phyloP scores from a whole-genome alignment of 768 basidiomycete genomes.

The Pleurotus salmoneostramineus region DNA sequence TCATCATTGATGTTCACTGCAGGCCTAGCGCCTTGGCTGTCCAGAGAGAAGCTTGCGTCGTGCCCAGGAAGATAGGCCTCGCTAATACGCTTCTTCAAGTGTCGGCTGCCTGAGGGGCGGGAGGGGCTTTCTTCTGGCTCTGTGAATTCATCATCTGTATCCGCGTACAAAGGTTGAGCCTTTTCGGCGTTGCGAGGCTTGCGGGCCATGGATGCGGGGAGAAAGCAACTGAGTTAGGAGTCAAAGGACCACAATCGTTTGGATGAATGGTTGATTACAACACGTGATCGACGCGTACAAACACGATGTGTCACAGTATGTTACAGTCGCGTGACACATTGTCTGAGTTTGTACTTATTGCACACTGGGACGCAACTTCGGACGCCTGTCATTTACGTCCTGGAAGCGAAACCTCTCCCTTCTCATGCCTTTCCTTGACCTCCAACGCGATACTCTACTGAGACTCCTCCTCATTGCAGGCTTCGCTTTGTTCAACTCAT shows the following conservation, averaged over 20 bases:
- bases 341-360: neutral
- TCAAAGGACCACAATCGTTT: neutral
- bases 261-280: neutral
- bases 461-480: too few relatives aligned
- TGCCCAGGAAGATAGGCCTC: conserved; percentile 47
- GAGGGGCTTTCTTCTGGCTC: conserved; percentile 34
- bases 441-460: neutral
- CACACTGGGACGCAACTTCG: neutral
- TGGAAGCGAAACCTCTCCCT: neutral
- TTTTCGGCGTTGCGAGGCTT: conserved; percentile 32
- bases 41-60: conserved; percentile 35
- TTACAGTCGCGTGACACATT: neutral
- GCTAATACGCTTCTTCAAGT: conserved; percentile 57
- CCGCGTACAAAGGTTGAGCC: conserved; percentile 29
- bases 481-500: too few relatives aligned
- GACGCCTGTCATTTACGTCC: neutral
- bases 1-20: conserved; percentile 76
- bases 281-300: conserved; percentile 4
- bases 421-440: neutral
- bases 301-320: neutral
- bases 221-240: neutral
- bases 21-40: conserved; percentile 36
- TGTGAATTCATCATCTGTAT: conserved; percentile 30
- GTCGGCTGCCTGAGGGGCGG: conserved; percentile 20
- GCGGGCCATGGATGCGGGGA: conserved; percentile 31